These are phyloP conservation scores for Halenospora varia DNA, from an alignment of 495 filamentous ascomycete genomes.

Conservation along the genomic window DNA sequence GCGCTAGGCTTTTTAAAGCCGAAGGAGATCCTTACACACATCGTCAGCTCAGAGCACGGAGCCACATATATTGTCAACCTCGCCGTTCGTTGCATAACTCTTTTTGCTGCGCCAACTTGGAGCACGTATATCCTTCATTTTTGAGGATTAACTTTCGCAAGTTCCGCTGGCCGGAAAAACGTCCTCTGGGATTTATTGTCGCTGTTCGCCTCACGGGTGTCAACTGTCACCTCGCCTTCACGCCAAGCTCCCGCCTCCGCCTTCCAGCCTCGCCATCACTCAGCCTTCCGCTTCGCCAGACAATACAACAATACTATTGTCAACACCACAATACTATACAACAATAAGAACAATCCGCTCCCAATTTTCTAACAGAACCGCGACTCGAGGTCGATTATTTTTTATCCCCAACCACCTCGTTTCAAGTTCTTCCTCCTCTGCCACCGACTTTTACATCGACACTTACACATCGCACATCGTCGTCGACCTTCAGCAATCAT, in stretches of 20 bases:
- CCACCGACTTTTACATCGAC: background rate
- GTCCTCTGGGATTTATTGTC: slow-evolving; percentile 7
- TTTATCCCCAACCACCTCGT: background rate
- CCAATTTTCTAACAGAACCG: background rate
- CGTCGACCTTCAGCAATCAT: slow-evolving; percentile 4
- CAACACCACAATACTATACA: slow-evolving; percentile 8
- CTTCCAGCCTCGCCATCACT: no score
- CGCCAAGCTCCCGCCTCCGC: background rate
- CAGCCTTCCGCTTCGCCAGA: background rate
- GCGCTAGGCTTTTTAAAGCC: slow-evolving; percentile 16
- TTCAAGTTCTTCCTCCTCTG: background rate
- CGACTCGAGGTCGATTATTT: background rate
- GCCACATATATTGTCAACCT: slow-evolving; percentile 8
- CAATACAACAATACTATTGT: slow-evolving; percentile 1
- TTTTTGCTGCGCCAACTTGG: slow-evolving; percentile 10
- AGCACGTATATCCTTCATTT: background rate
- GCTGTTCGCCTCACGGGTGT: background rate
- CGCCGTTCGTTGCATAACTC: slow-evolving; percentile 3
- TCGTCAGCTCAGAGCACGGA: background rate
- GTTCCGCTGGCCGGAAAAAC: slow-evolving; percentile 20
- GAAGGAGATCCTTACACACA: background rate
- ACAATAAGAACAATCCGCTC: slow-evolving; percentile 7
- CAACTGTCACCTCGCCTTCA: slow-evolving; percentile 7
- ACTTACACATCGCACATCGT: slow-evolving; percentile 2
- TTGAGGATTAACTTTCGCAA: background rate